phyloP scores from a whole-genome alignment of 2,329 filamentous ascomycete species.

The Pyrenochaeta sp. region DNA sequence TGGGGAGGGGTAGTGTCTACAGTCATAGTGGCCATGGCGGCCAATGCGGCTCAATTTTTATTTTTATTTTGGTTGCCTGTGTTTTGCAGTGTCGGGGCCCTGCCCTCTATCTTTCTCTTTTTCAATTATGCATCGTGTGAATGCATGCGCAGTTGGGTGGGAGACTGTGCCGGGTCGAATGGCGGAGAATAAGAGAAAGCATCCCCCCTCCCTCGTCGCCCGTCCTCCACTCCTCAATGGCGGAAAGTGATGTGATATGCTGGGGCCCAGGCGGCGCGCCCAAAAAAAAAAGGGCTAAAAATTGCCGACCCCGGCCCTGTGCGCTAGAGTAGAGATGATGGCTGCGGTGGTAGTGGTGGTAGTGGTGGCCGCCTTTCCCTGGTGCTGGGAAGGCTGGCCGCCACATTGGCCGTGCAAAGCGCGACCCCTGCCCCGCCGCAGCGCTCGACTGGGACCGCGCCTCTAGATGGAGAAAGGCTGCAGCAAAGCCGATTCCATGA shows the following conservation, averaged over 20 bases:
- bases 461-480: background rate
- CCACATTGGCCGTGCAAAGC: constrained; percentile 24
- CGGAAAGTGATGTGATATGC: too few species aligned
- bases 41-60: constrained; percentile 30
- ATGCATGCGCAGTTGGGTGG: constrained; percentile 7
- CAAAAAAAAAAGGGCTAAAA: constrained; percentile 21
- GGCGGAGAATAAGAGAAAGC: too few species aligned
- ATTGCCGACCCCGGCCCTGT: constrained; percentile 38
- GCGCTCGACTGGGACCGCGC: background rate
- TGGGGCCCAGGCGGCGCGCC: too few species aligned
- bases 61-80: too few species aligned
- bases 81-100: too few species aligned
- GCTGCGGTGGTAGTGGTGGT: too few species aligned
- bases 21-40: constrained; percentile 25
- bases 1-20: constrained; percentile 31
- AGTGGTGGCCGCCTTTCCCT: constrained; percentile 28
- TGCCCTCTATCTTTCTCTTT: too few species aligned
- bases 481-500: constrained; percentile 26
- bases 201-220: too few species aligned
- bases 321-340: too few species aligned
- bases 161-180: constrained; percentile 3
- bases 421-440: background rate
- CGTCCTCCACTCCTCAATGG: too few species aligned
- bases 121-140: background rate
- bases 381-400: constrained; percentile 26